phyloP scores from a whole-genome alignment of 2,329 filamentous ascomycete species.

The Xylariaceae sp. region DNA sequence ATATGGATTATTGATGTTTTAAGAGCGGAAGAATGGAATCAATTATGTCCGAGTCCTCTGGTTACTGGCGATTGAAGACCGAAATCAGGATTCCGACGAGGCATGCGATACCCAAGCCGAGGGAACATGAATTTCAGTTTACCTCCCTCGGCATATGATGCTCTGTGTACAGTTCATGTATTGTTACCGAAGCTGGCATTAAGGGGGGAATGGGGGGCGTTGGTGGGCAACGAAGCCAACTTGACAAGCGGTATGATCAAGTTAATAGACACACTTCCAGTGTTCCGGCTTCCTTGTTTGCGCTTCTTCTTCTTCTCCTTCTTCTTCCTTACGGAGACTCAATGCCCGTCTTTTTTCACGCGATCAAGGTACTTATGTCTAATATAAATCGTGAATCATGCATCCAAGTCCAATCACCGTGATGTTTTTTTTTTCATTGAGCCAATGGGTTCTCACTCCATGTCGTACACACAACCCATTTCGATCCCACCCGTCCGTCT shows the following conservation, averaged over 20 bases:
- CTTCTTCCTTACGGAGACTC: background rate
- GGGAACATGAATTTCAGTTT: background rate
- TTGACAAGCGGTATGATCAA: constrained; percentile 7
- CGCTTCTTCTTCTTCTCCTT: background rate
- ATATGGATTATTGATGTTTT: background rate
- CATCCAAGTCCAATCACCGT: too few relatives aligned
- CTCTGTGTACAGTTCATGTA: constrained; percentile 16
- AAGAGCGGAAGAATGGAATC: background rate
- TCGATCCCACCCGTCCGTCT: too few relatives aligned
- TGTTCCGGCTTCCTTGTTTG: background rate
- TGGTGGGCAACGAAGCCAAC: constrained; percentile 7
- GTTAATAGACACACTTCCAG: constrained; percentile 13
- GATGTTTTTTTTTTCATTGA: too few relatives aligned
- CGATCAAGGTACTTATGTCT: too few relatives aligned
- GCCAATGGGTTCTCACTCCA: too few relatives aligned
- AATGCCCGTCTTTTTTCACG: too few relatives aligned
- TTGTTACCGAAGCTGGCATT: constrained; percentile 13
- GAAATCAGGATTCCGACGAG: background rate
- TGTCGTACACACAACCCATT: too few relatives aligned
- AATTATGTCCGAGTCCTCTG: background rate
- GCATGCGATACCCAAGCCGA: background rate
- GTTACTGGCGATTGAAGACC: background rate
- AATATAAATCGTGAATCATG: too few relatives aligned
- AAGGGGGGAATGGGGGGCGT: constrained; percentile 6
- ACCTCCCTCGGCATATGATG: background rate